Base-by-base conservation (phyloP, 2,329 filamentous ascomycete species). In the Fusarium sp. region DNA sequence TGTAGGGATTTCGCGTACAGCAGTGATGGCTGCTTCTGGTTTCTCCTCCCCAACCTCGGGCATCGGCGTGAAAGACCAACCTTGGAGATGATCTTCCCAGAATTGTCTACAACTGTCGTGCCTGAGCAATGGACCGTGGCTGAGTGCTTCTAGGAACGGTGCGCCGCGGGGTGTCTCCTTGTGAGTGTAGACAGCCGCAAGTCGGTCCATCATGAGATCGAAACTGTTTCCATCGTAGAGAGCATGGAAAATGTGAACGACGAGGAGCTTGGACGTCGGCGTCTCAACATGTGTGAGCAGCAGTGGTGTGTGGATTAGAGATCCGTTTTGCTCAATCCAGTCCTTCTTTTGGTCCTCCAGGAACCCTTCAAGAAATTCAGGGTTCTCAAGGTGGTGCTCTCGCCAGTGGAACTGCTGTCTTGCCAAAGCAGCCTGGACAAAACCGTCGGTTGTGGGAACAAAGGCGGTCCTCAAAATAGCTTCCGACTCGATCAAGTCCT, bases 181-280 rank as follows among this genome's bases (percentile, higher is more conserved):
- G 4, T 60, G 61, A 4, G 38, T 16, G 46, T 80, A 81, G 9
- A 75, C 53, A 10, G 58, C 46, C 31, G 77, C 17, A 78, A 97
- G 85, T 22, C 86, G 82, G 4, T 88, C 79, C 22, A 97, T 85
- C 42, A 97, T 86, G 27, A 94, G 80, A 2, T 88, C 86, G 42
- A 97, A 87, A 69, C 94, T 96, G 72, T 89, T 92, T 2, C 94
- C 95, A 81, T 98, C 95, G 75, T 98, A 98, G 0, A 98, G 81
- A 0, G 89, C 94, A 79, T 98, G 95, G 81, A 98, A 97, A 1
- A 97, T 91, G 53, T 92, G 88, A 3, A 97, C 77, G 3, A 86
- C 82, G 35, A 97, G 81, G 0, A 86, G 71, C 8, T 76, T 75
- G 2, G 73, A 75, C 1, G 71, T 72, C 1, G 92, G 92, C 8